Percentiles rank a stretch among this genome's conserved stretches.
Evolutionary conservation across 306 rosid genomes (phyloP).

Genomic region (Carpinus viminea): DNA sequence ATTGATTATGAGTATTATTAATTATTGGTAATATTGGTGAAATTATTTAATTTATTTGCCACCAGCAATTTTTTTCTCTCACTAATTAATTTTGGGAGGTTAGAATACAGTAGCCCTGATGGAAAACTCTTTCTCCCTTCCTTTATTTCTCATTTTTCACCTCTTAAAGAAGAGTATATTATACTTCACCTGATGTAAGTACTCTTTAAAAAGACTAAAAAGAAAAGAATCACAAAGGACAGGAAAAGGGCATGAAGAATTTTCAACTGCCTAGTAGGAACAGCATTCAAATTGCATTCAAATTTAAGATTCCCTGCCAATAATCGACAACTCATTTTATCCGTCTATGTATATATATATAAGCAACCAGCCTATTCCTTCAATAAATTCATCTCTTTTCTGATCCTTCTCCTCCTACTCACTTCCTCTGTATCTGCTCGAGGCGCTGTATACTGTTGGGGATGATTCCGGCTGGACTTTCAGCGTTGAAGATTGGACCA

Average conservation of each 20-base stretch:
- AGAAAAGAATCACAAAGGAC: background rate
- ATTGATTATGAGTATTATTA: too few relatives aligned
- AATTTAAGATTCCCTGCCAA: background rate
- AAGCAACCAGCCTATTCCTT: background rate
- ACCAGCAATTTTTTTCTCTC: too few relatives aligned
- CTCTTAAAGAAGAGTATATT: background rate
- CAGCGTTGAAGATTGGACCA: conserved; percentile 15
- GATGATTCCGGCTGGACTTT: conserved; percentile 12
- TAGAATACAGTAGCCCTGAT: too few relatives aligned
- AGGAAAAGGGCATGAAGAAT: background rate
- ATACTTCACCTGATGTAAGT: background rate
- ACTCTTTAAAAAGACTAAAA: background rate
- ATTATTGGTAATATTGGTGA: too few relatives aligned
- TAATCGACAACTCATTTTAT: background rate
- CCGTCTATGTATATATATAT: background rate
- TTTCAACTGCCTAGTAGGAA: background rate
- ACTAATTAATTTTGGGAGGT: too few relatives aligned
- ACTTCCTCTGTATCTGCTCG: conserved; percentile 5
- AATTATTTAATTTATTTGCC: too few relatives aligned
- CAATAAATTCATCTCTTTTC: background rate
- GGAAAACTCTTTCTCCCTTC: too few relatives aligned
- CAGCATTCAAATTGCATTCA: background rate
- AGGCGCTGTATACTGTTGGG: background rate
- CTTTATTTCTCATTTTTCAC: too few relatives aligned
- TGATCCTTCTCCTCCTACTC: background rate